Evolutionary conservation across 2,329 filamentous ascomycete species (phyloP).

Genomic region (Aspergillus tanneri): DNA sequence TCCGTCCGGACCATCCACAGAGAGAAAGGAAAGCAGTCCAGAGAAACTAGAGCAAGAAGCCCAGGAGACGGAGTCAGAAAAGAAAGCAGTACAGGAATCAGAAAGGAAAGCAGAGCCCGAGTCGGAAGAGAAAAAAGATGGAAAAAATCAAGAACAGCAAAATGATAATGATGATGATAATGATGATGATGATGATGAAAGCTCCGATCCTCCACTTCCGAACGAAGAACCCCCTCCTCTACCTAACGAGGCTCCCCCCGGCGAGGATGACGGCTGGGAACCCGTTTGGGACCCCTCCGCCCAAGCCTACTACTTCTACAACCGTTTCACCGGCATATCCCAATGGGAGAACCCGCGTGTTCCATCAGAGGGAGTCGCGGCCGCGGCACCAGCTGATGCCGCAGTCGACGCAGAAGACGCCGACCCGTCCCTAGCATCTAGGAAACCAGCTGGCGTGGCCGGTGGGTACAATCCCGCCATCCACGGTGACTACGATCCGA

Average conservation of each 20-base stretch:
- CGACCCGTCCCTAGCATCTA: slow-evolving; percentile 38
- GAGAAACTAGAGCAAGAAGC: neutral
- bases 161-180: slow-evolving; percentile 12
- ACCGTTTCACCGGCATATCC: slow-evolving; percentile 69
- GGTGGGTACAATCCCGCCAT: slow-evolving; percentile 94
- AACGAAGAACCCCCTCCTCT: slow-evolving; percentile 49
- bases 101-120: slow-evolving; percentile 46
- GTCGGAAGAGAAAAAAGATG: slow-evolving; percentile 8
- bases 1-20: neutral
- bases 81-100: neutral
- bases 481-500: slow-evolving; percentile 94
- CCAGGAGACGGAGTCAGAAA: neutral
- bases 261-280: slow-evolving; percentile 71
- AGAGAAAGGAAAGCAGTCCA: neutral
- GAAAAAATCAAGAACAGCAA: slow-evolving; percentile 16
- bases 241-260: slow-evolving; percentile 54
- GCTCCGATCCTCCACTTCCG: slow-evolving; percentile 40
- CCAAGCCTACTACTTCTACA: slow-evolving; percentile 79
- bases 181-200: slow-evolving; percentile 19
- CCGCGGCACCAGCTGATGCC: slow-evolving; percentile 24
- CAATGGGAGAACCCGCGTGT: slow-evolving; percentile 89
- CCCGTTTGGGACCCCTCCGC: slow-evolving; percentile 70
- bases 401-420: slow-evolving; percentile 33
- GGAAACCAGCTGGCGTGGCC: slow-evolving; percentile 42
- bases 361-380: slow-evolving; percentile 44